phyloP scores from a whole-genome alignment of 768 basidiomycete genomes.

The Myochromella boudieri region DNA sequence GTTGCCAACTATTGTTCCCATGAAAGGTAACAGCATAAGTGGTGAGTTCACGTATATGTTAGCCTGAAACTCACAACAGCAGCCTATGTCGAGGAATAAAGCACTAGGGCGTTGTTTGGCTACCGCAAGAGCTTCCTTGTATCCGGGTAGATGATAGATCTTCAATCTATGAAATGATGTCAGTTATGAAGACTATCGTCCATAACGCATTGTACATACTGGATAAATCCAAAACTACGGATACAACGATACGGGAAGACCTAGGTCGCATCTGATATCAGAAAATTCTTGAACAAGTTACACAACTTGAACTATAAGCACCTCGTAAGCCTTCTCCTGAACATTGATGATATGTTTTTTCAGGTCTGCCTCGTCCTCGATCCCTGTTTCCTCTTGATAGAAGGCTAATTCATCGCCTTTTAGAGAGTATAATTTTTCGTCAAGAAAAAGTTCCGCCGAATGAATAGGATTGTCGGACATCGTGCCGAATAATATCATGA shows the following conservation, averaged over 20 bases:
- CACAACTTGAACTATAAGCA: background rate
- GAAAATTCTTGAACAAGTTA: background rate
- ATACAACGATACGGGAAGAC: conserved; percentile 40
- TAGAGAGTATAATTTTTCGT: conserved; percentile 25
- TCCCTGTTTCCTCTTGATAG: conserved; percentile 35
- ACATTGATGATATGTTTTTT: conserved; percentile 39
- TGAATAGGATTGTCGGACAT: background rate
- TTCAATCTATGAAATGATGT: conserved; percentile 15
- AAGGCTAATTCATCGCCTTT: conserved; percentile 30
- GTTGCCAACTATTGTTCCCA: conserved; percentile 26
- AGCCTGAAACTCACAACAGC: conserved; percentile 22
- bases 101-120: conserved; percentile 17
- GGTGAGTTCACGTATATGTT: background rate
- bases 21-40: background rate
- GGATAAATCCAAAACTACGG: conserved; percentile 32
- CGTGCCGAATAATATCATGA: background rate
- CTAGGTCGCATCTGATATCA: conserved; percentile 15
- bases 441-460: conserved; percentile 14
- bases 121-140: conserved; percentile 17
- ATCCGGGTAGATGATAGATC: conserved; percentile 21
- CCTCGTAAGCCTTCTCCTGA: conserved; percentile 33
- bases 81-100: conserved; percentile 26
- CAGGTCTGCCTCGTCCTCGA: conserved; percentile 33
- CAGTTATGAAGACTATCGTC: background rate
- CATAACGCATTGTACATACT: conserved; percentile 16